Evolutionary conservation across 169 alveolate genomes (phyloP), one percentile per base, ranked within the genome.

Genomic region (Cytauxzoon felis): DNA sequence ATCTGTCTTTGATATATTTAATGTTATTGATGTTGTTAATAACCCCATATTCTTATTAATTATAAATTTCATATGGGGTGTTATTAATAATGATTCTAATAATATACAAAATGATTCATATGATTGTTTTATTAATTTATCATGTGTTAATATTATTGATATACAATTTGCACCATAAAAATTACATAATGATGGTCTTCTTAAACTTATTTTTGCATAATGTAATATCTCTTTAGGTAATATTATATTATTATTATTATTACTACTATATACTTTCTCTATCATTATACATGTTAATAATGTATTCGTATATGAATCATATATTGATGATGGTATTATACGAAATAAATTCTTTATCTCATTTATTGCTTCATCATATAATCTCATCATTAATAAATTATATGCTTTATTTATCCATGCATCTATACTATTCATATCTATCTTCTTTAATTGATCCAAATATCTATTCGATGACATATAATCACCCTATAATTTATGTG

Each of bases 121-220:
- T 1, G 86, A 50, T 19, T 61, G 59, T 50, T 76, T 76, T 11
- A 76, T 57, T 40, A 58, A 18, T 32, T 71, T 71, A 9, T 52
- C 71, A 16, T 52, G 71, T 0, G 86, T 80, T 36, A 76, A 59
- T 41, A 42, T 33, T 27, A 76, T 52, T n/a, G 86, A 80, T 5
- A 76, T 42, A 52, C 73, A 54, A 61, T 76, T 76, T 30, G 86
- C 86, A 4, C 81, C 86, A 40, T 76, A 76, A 40, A 76, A 76
- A 59, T 76, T 76, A 30, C 76, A 54, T 24, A 64, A 66, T n/a
- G 63, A 23, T 8, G 71, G 86, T 56, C 86, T 56, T 36, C 59
- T 19, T 18, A 76, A 38, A 19, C 73, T 75, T 36, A 59, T 51
- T 13, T 71, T 41, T 27, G 86, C 80, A 59, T 65, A 66, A 52